These are phyloP conservation scores for Globisporangium irregulare DNA, from an alignment of 352 stramenopile species.

Conservation along the genomic window DNA sequence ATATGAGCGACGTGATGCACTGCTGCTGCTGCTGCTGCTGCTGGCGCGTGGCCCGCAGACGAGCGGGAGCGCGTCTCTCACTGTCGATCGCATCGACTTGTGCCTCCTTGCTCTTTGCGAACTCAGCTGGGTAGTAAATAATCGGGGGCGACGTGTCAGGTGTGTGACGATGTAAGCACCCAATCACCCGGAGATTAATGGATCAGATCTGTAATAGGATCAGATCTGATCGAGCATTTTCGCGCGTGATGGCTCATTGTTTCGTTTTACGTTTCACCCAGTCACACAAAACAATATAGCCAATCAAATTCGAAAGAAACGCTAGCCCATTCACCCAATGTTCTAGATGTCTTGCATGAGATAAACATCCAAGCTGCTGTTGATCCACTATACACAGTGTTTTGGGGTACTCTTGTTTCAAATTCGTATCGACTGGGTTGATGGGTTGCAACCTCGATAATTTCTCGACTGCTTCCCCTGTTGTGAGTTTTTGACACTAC, in stretches of 20 bases:
- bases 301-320: too few species aligned
- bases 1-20: neutral
- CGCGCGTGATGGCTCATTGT: too few species aligned
- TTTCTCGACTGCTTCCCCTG: too few species aligned
- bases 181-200: neutral
- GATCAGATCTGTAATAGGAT: neutral
- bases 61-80: neutral
- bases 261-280: too few species aligned
- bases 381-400: too few species aligned
- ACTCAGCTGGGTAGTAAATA: neutral
- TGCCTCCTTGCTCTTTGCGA: neutral
- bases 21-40: neutral
- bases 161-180: neutral
- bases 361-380: too few species aligned
- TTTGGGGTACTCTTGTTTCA: too few species aligned
- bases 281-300: too few species aligned
- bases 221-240: neutral
- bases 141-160: constrained; percentile 4
- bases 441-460: too few species aligned
- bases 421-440: too few species aligned
- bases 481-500: neutral
- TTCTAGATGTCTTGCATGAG: too few species aligned
- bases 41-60: neutral
- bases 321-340: too few species aligned
- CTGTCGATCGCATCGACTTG: neutral